Evolutionary conservation across 2,329 filamentous ascomycete genomes (phyloP).

Genomic region (Emmonsiellopsis sp.): DNA sequence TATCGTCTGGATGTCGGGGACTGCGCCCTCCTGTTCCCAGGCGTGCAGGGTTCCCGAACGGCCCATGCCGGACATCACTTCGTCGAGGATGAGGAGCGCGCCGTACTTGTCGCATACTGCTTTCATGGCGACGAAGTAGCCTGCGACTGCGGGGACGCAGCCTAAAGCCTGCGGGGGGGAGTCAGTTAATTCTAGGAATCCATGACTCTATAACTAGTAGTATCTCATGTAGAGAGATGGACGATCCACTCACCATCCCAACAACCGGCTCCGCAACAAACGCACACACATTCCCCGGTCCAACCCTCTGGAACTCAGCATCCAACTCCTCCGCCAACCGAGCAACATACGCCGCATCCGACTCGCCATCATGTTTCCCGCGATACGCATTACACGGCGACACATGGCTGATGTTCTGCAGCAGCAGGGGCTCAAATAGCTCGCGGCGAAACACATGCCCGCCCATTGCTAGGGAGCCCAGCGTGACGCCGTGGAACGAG

Average conservation of each 20-base stretch:
- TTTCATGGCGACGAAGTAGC: slow-evolving; percentile 62
- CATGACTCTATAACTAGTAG: too few relatives aligned
- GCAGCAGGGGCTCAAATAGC: slow-evolving; percentile 53
- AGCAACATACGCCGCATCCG: slow-evolving; percentile 50
- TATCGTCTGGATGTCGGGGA: slow-evolving; percentile 52
- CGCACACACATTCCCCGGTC: slow-evolving; percentile 57
- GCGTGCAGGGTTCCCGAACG: slow-evolving; percentile 50
- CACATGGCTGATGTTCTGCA: slow-evolving; percentile 50
- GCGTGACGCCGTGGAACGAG: slow-evolving; percentile 63
- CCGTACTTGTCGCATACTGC: slow-evolving; percentile 62
- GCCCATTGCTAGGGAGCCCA: slow-evolving; percentile 57
- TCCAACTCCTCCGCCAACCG: slow-evolving; percentile 59
- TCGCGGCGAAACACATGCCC: slow-evolving; percentile 53
- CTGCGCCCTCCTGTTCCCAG: slow-evolving; percentile 50
- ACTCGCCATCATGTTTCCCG: slow-evolving; percentile 43
- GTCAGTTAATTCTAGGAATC: not conserved
- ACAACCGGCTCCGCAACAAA: slow-evolving; percentile 68
- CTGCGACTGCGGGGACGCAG: slow-evolving; percentile 55
- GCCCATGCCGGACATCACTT: slow-evolving; percentile 61
- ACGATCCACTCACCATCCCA: slow-evolving; percentile 48
- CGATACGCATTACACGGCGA: slow-evolving; percentile 61
- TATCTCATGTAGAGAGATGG: too few relatives aligned
- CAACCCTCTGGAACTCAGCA: slow-evolving; percentile 54
- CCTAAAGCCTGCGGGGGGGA: slow-evolving; percentile 48
- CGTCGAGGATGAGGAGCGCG: slow-evolving; percentile 68